These are phyloP conservation scores for Stropharia rugosoannulata DNA, from an alignment of 768 basidiomycete species.

Conservation along the genomic window DNA sequence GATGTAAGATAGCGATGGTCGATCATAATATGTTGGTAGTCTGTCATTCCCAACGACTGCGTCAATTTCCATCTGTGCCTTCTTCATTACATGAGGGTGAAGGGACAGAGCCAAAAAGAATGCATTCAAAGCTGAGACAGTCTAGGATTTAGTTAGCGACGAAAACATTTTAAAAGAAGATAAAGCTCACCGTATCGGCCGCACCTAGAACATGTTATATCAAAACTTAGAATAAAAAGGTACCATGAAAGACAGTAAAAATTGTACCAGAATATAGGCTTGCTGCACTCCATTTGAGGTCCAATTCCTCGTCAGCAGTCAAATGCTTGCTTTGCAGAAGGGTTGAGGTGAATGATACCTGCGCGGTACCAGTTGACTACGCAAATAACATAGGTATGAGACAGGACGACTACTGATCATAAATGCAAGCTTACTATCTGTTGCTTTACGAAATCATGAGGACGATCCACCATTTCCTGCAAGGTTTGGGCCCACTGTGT, in stretches of 20 bases:
- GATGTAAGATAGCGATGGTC: conserved; percentile 55
- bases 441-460: conserved; percentile 58
- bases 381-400: not conserved
- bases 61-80: conserved; percentile 65
- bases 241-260: not conserved
- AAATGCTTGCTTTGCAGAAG: conserved; percentile 52
- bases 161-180: not conserved
- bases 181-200: conserved; percentile 49
- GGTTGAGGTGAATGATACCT: conserved; percentile 56
- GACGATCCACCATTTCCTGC: conserved; percentile 53
- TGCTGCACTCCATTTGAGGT: conserved; percentile 67
- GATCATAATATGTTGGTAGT: conserved; percentile 60
- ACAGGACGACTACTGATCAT: conserved; percentile 3
- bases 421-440: conserved; percentile 44
- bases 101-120: conserved; percentile 64
- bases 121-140: conserved; percentile 58
- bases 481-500: conserved; percentile 52
- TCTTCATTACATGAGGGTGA: conserved; percentile 53
- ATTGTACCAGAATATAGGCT: conserved; percentile 51
- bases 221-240: not conserved
- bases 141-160: conserved; percentile 33
- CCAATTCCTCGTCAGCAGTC: conserved; percentile 54
- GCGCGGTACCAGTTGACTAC: conserved; percentile 59
- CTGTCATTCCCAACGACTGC: conserved; percentile 56
- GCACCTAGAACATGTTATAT: conserved; percentile 38